Evolutionary conservation across 805 yeast genomes (phyloP).

Genomic region (Saccharomycopsis javanensis): DNA sequence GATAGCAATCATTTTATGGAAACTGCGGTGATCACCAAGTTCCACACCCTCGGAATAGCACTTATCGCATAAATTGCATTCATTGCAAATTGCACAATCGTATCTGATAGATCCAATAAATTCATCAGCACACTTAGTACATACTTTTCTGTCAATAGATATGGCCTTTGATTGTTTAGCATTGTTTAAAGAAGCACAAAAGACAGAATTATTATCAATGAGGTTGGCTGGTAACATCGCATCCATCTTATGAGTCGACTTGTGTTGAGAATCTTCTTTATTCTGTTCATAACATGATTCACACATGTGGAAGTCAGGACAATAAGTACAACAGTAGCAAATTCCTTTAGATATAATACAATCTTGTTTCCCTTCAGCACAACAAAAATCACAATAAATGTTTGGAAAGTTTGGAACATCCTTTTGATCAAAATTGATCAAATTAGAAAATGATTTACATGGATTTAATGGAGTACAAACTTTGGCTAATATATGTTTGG

Average conservation of each 20-base stretch:
- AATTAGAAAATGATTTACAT: neutral
- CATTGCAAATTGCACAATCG: conserved; percentile 5
- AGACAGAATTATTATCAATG: neutral
- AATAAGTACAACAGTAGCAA: conserved; percentile 39
- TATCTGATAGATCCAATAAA: conserved; percentile 2
- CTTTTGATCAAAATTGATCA: neutral
- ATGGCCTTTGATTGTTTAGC: neutral
- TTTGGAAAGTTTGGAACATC: neutral
- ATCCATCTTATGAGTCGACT: conserved; percentile 16
- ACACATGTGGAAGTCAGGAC: conserved; percentile 43
- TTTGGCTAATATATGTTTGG: conserved; percentile 9
- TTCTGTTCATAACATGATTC: conserved; percentile 25
- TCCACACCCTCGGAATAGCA: conserved; percentile 1
- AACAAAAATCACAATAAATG: conserved; percentile 13
- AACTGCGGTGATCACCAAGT: neutral
- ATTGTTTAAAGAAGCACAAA: neutral
- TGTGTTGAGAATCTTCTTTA: conserved; percentile 7
- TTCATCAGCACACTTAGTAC: conserved; percentile 13
- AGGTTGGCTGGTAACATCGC: conserved; percentile 8
- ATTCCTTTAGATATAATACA: conserved; percentile 25
- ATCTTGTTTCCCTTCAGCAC: conserved; percentile 15
- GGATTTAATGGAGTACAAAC: neutral
- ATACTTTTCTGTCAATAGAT: conserved; percentile 26
- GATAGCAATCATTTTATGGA: conserved; percentile 7
- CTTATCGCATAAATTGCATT: conserved; percentile 10